Evolutionary conservation across 257 asterid species (phyloP).

Genomic region (Thymus mandschuricus): DNA sequence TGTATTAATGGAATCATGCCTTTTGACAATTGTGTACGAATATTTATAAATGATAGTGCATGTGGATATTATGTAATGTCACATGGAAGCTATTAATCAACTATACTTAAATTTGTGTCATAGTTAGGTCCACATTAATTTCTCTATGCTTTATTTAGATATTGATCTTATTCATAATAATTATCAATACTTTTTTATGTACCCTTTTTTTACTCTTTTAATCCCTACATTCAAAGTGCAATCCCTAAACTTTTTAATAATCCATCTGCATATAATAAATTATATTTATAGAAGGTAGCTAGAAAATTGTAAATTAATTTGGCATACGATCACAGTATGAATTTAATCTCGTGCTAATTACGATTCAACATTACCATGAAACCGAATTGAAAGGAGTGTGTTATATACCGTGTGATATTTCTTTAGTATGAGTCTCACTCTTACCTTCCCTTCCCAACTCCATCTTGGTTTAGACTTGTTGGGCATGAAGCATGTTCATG

Average conservation of each 20-base stretch:
- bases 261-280: neutral
- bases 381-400: too few relatives aligned
- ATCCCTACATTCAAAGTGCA: neutral
- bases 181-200: neutral
- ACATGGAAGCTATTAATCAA: constrained; percentile 9
- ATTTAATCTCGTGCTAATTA: too few relatives aligned
- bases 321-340: too few relatives aligned
- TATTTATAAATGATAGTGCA: constrained; percentile 5
- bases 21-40: constrained; percentile 4
- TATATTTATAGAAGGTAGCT: neutral
- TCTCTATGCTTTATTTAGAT: neutral
- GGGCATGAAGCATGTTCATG: too few relatives aligned
- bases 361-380: too few relatives aligned
- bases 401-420: too few relatives aligned
- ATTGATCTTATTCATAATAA: constrained; percentile 3
- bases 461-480: too few relatives aligned
- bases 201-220: neutral
- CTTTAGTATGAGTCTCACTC: too few relatives aligned
- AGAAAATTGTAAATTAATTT: too few relatives aligned
- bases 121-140: constrained; percentile 14
- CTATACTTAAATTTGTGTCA: constrained; percentile 9
- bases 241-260: neutral
- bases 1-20: neutral
- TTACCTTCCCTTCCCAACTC: too few relatives aligned
- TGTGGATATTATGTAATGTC: constrained; percentile 1